Base-by-base conservation (phyloP, 805 yeast genomes). In the Candida succiphila region DNA sequence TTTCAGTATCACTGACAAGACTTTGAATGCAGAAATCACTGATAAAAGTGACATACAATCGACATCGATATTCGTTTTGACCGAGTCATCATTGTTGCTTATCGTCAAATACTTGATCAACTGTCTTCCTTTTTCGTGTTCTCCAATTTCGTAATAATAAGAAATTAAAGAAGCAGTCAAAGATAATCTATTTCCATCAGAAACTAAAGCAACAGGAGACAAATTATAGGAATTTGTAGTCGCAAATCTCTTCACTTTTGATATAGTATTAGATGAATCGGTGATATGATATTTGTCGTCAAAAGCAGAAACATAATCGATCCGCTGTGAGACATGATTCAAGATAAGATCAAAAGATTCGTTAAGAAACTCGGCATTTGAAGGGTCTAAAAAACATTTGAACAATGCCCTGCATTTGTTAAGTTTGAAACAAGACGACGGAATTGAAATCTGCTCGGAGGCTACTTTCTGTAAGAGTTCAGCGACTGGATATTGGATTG, bases 151-250 rank as follows among this genome's bases (percentile, higher is more conserved):
- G 33, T 49, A 46, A 31, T 52, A 54, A 34, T 53, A 49, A 17
- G 52, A 22, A 16, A 56, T 51, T 29, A 54, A 34, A 1, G 52
- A 43, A 35, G 60, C 54, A 1, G 56, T 44, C 28, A 56, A 37
- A 4, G 52, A 43, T 8, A 56, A 32, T 35, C 58, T 43, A 27
- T 51, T 52, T 27, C 53, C 60, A 29, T 52, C 49, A 13, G 49
- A 37, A 6, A 54, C 8, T 19, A 25, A 22, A 26, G 6, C 12
- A 17, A 25, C 15, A n/a, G 15, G 14, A 4, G 2, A 28, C 4
- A 20, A 17, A 37, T 16, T 29, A 22, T 18, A 22, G 12, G 7
- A 7, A 10, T 21, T 21, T 7, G 7, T 21, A 37, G 7, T 21
- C 7, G 10, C 7, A 10, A 8, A 21, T 21, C 10, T 21, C 10